Conservation (phyloP, 371 early-diverging fungal species). For the Lichtheimia ramosa region DNA sequence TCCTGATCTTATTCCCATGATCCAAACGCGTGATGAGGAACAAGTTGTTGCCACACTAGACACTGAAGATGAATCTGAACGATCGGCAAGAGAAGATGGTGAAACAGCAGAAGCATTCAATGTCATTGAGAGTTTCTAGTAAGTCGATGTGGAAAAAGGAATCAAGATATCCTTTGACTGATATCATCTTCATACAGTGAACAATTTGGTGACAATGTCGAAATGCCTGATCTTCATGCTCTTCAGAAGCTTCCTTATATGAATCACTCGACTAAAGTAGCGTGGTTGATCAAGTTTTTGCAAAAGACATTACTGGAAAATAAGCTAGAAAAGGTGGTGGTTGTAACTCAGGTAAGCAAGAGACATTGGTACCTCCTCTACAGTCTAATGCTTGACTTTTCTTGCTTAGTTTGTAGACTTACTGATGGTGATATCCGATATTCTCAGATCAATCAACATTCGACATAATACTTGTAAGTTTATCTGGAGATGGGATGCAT, state of each 20-base stretch:
- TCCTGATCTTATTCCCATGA: conserved; percentile 35
- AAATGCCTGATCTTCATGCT: conserved; percentile 27
- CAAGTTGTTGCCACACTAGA: background rate
- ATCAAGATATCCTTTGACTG: too few relatives aligned
- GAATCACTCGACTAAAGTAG: conserved; percentile 36
- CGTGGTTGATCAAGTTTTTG: conserved; percentile 32
- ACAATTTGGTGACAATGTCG: conserved; percentile 26
- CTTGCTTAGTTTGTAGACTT: conserved; percentile 32
- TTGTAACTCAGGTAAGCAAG: conserved; percentile 37
- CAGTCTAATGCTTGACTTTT: background rate
- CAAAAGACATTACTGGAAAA: conserved; percentile 9
- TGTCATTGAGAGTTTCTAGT: conserved; percentile 41
- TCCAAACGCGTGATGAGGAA: conserved; percentile 1
- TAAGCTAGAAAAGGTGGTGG: conserved; percentile 35
- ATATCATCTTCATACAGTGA: conserved; percentile 13
- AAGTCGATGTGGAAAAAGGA: conserved; percentile 1
- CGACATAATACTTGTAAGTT: conserved; percentile 30
- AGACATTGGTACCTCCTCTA: background rate
- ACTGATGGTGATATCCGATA: conserved; percentile 23
- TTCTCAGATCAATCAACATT: conserved; percentile 17
- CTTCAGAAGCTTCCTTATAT: conserved; percentile 28
- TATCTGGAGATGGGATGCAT: too few relatives aligned
- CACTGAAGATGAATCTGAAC: conserved; percentile 1
- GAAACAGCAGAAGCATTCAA: conserved; percentile 29
- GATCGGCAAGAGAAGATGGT: conserved; percentile 22